A percentile compares a stretch with the other conserved stretches of the same genome.
Conservation (phyloP, 176 grass and related monocot species). For the Echinochloa phyllopogon region DNA sequence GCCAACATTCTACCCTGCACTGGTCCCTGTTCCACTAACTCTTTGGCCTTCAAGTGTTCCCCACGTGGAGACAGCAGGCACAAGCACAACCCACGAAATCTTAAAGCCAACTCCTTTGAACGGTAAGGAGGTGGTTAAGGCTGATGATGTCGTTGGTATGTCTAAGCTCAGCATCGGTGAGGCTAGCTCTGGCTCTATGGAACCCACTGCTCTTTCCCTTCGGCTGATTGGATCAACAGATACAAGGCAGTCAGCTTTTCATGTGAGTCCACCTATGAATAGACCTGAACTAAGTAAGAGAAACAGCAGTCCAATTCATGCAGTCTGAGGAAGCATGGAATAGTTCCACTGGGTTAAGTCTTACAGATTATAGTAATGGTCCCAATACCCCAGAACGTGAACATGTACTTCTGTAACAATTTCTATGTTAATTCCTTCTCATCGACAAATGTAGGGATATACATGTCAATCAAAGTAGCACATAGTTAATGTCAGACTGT, state of each 20-base stretch:
- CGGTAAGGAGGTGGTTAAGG: conserved; percentile 60
- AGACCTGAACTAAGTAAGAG: conserved; percentile 70
- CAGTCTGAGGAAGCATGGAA: conserved; percentile 62
- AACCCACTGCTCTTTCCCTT: conserved; percentile 71
- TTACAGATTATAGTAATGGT: conserved; percentile 38
- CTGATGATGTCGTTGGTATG: conserved; percentile 73
- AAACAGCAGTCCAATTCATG: conserved; percentile 78
- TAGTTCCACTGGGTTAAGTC: conserved; percentile 8
- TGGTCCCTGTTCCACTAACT: conserved; percentile 52
- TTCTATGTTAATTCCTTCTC: conserved; percentile 41
- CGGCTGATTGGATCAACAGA: conserved; percentile 60
- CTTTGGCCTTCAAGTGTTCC: conserved; percentile 56
- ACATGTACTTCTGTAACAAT: conserved; percentile 40
- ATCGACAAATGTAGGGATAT: conserved; percentile 42
- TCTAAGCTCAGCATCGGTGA: conserved; percentile 88
- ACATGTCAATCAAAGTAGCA: conserved; percentile 20
- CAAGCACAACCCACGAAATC: conserved; percentile 53
- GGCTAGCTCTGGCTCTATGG: conserved; percentile 35
- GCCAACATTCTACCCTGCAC: conserved; percentile 57
- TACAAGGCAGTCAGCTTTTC: conserved; percentile 76
- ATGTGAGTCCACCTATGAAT: conserved; percentile 55
- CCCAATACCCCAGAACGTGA: conserved; percentile 22
- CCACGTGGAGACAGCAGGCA: conserved; percentile 39
- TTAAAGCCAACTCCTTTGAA: conserved; percentile 68
- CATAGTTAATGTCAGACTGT: not conserved